Conservation (phyloP, 257 asterid genomes). For the Fraxinus americana region DNA sequence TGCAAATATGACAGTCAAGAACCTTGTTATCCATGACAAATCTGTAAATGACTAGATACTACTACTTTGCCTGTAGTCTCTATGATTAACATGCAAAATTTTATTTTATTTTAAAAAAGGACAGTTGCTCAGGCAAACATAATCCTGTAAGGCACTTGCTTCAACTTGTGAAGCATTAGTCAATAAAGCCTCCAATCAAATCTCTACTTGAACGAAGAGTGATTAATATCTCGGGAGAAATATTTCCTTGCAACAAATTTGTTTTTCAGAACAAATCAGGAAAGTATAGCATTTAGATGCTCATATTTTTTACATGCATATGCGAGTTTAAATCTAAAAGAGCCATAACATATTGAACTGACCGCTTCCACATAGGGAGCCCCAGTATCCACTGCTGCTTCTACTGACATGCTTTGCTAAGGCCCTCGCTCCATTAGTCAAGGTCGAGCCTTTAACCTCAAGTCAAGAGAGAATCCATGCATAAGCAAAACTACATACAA, state of each 20-base stretch:
- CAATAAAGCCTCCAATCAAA: not conserved
- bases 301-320: constrained; percentile 17
- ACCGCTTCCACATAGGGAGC: constrained; percentile 70
- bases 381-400: constrained; percentile 79
- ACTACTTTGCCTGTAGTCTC: not conserved
- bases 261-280: not conserved
- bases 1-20: constrained; percentile 11
- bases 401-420: constrained; percentile 73
- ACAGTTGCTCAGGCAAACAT: not conserved
- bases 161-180: not conserved
- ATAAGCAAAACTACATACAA: constrained; percentile 21
- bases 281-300: not conserved
- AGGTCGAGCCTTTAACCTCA: constrained; percentile 66
- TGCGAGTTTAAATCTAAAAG: constrained; percentile 10
- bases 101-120: not conserved
- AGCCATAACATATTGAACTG: constrained; percentile 35
- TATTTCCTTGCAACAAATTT: not conserved
- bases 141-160: not conserved
- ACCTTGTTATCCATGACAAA: not conserved
- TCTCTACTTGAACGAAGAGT: not conserved
- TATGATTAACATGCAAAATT: not conserved
- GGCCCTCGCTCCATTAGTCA: constrained; percentile 90
- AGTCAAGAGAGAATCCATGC: constrained; percentile 28
- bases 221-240: not conserved
- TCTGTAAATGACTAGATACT: not conserved